A percentile compares a stretch with the other conserved stretches of the same genome.
Evolutionary conservation across 164 flowering plant species (phyloP).

Genomic region (Akebia trifoliata): DNA sequence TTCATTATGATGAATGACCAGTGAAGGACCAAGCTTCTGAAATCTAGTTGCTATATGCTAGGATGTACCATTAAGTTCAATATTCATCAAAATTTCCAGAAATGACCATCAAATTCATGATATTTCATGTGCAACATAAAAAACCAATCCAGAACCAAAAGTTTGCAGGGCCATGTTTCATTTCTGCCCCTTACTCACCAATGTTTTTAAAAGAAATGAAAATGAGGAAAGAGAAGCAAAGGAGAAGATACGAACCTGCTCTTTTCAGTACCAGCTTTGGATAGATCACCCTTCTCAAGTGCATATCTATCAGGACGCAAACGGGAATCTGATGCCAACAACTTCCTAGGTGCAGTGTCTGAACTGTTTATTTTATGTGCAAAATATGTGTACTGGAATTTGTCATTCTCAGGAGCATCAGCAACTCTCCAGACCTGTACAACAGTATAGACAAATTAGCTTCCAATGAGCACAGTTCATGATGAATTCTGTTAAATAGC

Average conservation of each 20-base stretch:
- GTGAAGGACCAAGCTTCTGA: too few relatives aligned
- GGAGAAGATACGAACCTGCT: slow-evolving; percentile 50
- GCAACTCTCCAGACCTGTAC: slow-evolving; percentile 71
- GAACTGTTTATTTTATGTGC: slow-evolving; percentile 85
- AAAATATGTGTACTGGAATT: slow-evolving; percentile 75
- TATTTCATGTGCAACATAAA: too few relatives aligned
- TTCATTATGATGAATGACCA: too few relatives aligned
- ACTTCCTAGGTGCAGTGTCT: slow-evolving; percentile 74
- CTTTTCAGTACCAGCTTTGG: slow-evolving; percentile 71
- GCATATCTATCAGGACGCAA: slow-evolving; percentile 87
- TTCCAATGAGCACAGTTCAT: neutral
- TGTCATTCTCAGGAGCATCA: slow-evolving; percentile 59
- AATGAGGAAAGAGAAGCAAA: slow-evolving; percentile 19
- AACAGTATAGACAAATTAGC: slow-evolving; percentile 6
- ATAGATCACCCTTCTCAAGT: slow-evolving; percentile 71
- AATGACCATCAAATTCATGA: too few relatives aligned
- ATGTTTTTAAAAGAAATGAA: neutral
- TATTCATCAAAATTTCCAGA: too few relatives aligned
- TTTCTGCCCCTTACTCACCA: too few relatives aligned
- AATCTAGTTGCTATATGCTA: too few relatives aligned
- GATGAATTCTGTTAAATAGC: neutral
- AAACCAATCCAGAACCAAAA: too few relatives aligned
- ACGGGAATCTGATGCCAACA: slow-evolving; percentile 83
- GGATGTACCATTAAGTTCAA: too few relatives aligned
- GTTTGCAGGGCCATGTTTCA: too few relatives aligned